Conservation (phyloP, 2,329 filamentous ascomycete species). For the Arthroderma sp. region DNA sequence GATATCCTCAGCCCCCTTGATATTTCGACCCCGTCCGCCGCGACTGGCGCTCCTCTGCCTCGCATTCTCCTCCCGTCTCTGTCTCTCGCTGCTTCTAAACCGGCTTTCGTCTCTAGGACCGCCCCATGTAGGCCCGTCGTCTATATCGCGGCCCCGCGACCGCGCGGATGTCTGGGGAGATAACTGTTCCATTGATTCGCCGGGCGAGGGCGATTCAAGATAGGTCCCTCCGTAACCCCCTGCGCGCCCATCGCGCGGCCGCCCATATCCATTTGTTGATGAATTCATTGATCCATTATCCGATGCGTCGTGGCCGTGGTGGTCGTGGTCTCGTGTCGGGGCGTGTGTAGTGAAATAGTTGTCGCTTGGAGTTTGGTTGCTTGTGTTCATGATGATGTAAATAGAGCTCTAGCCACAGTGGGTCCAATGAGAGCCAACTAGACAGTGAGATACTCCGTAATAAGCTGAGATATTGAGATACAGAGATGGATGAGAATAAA, state of each 20-base stretch:
- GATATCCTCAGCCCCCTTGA: slow-evolving; percentile 5
- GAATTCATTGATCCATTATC: slow-evolving; percentile 16
- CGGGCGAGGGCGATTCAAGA: slow-evolving; percentile 23
- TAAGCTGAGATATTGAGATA: background rate
- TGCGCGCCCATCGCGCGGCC: slow-evolving; percentile 27
- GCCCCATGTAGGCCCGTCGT: slow-evolving; percentile 20
- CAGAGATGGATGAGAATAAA: background rate
- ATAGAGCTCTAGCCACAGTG: background rate
- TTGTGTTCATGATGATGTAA: background rate
- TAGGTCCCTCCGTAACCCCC: slow-evolving; percentile 36
- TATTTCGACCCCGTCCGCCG: background rate
- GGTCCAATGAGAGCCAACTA: background rate
- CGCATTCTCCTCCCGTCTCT: slow-evolving; percentile 5
- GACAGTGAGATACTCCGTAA: too few relatives aligned
- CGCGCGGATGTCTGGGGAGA: slow-evolving; percentile 21
- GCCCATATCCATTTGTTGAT: slow-evolving; percentile 1
- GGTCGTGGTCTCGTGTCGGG: slow-evolving; percentile 18
- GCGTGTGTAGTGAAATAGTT: background rate
- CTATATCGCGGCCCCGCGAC: slow-evolving; percentile 26
- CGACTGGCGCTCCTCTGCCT: background rate
- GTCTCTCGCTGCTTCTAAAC: slow-evolving; percentile 16
- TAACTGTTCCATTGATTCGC: slow-evolving; percentile 24
- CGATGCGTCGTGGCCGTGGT: slow-evolving; percentile 23
- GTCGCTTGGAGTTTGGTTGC: background rate
- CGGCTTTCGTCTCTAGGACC: slow-evolving; percentile 20